Percentiles rank a stretch among this genome's conserved stretches.
Evolutionary conservation across 352 stramenopile genomes (phyloP).

Genomic region (Globisporangium paroecandrum): DNA sequence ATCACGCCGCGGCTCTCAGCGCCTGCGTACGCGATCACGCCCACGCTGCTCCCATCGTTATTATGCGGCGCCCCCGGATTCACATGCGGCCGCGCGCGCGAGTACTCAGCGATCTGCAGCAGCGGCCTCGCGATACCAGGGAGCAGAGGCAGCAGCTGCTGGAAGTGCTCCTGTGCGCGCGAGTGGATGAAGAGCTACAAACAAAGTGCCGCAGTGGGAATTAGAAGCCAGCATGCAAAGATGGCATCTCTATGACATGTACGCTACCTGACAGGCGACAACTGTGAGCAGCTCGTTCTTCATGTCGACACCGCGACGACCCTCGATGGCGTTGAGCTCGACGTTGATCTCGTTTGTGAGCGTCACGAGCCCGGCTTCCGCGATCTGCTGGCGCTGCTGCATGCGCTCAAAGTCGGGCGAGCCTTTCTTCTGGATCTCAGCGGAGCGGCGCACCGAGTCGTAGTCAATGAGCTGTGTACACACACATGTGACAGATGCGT

Average conservation of each 20-base stretch:
- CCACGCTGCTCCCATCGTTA: conserved; percentile 20
- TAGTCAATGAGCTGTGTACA: conserved; percentile 56
- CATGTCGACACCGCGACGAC: conserved; percentile 55
- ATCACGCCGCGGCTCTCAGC: conserved; percentile 40
- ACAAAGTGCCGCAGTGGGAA: neutral
- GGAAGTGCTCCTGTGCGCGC: conserved; percentile 60
- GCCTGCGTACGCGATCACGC: conserved; percentile 58
- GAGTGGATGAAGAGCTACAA: conserved; percentile 58
- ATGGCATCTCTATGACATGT: neutral
- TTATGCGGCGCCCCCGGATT: conserved; percentile 44
- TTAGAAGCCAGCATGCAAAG: neutral
- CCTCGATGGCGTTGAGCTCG: conserved; percentile 61
- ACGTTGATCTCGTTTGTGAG: conserved; percentile 63
- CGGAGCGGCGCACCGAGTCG: conserved; percentile 61
- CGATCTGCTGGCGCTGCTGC: conserved; percentile 48
- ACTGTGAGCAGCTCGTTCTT: conserved; percentile 80
- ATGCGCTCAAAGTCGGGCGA: conserved; percentile 67
- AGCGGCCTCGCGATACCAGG: conserved; percentile 61
- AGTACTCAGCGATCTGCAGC: conserved; percentile 52
- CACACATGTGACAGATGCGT: neutral
- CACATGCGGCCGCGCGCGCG: conserved; percentile 32
- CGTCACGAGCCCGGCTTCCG: conserved; percentile 42
- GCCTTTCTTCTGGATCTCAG: conserved; percentile 56
- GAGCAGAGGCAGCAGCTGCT: conserved; percentile 70
- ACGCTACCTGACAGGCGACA: conserved; percentile 51